phyloP scores from a whole-genome alignment of 768 basidiomycete species.

The Pluteus cervinus region DNA sequence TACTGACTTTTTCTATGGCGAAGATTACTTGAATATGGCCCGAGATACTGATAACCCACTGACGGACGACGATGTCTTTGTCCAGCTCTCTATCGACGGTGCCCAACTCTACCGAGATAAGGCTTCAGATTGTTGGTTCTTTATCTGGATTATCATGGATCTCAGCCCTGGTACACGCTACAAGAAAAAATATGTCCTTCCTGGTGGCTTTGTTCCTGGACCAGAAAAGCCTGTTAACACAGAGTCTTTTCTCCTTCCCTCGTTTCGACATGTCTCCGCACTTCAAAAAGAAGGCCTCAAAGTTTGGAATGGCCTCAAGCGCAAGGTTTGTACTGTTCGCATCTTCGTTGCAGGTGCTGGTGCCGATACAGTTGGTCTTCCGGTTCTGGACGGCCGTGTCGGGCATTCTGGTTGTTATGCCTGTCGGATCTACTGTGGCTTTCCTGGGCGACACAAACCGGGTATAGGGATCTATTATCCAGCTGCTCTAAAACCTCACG shows the following conservation, averaged over 20 bases:
- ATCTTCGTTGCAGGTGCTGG: constrained; percentile 1
- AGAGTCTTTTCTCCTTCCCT: constrained; percentile 28
- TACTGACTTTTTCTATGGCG: constrained; percentile 21
- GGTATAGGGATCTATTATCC: constrained; percentile 1
- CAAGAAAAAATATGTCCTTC: constrained; percentile 26
- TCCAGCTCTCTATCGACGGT: constrained; percentile 33
- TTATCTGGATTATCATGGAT: constrained; percentile 32
- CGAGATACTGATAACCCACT: constrained; percentile 12
- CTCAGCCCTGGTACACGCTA: constrained; percentile 21
- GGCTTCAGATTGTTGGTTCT: constrained; percentile 24
- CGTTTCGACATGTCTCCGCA: constrained; percentile 25
- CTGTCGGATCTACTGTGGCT: constrained; percentile 1
- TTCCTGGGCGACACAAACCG: not conserved
- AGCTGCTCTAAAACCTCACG: not conserved
- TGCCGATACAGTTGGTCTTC: constrained; percentile 4
- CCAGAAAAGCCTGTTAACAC: constrained; percentile 28
- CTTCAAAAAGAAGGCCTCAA: constrained; percentile 18
- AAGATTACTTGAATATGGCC: constrained; percentile 15
- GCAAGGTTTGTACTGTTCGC: not conserved
- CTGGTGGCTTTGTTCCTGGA: constrained; percentile 26
- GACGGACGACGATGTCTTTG: constrained; percentile 18
- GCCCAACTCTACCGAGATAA: constrained; percentile 34
- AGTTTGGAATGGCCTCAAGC: constrained; percentile 14
- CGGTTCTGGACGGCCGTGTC: not conserved
- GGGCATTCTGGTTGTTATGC: not conserved